Percentiles rank a stretch among this genome's conserved stretches.
phyloP scores from a whole-genome alignment of 306 rosid genomes.

The Fragaria vesca region DNA sequence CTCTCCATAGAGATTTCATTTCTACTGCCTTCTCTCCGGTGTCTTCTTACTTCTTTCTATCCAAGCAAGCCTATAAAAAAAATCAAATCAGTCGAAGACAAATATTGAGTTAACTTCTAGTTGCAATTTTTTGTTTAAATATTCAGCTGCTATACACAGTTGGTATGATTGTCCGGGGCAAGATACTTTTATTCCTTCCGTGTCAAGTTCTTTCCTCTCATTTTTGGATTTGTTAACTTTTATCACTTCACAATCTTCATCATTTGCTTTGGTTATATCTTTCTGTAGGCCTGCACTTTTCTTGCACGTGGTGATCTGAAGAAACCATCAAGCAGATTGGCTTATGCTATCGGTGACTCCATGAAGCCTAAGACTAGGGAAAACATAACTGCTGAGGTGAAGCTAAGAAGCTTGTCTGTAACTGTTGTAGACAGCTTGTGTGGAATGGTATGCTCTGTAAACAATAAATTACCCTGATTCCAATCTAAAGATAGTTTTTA shows the following conservation, averaged over 20 bases:
- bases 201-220: not conserved
- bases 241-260: not conserved
- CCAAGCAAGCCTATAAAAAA: not conserved
- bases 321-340: slow-evolving; percentile 79
- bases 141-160: slow-evolving; percentile 14
- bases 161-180: not conserved
- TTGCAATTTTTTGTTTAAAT: not conserved
- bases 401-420: slow-evolving; percentile 78
- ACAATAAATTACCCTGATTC: slow-evolving; percentile 10
- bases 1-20: not conserved
- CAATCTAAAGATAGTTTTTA: slow-evolving; percentile 13
- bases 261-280: slow-evolving; percentile 17
- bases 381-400: slow-evolving; percentile 88
- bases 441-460: slow-evolving; percentile 68
- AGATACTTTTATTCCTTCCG: not conserved
- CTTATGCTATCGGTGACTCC: slow-evolving; percentile 75
- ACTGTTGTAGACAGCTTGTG: slow-evolving; percentile 88
- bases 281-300: slow-evolving; percentile 84
- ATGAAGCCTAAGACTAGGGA: slow-evolving; percentile 81
- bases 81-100: slow-evolving; percentile 57
- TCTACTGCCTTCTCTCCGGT: not conserved
- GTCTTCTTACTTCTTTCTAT: not conserved
- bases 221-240: slow-evolving; percentile 8
- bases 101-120: slow-evolving; percentile 14
- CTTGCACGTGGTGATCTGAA: slow-evolving; percentile 87